Evolutionary conservation across 2,329 filamentous ascomycete genomes (phyloP), one percentile per base, ranked within the genome.

Genomic region (Apiospora kogelbergensis): DNA sequence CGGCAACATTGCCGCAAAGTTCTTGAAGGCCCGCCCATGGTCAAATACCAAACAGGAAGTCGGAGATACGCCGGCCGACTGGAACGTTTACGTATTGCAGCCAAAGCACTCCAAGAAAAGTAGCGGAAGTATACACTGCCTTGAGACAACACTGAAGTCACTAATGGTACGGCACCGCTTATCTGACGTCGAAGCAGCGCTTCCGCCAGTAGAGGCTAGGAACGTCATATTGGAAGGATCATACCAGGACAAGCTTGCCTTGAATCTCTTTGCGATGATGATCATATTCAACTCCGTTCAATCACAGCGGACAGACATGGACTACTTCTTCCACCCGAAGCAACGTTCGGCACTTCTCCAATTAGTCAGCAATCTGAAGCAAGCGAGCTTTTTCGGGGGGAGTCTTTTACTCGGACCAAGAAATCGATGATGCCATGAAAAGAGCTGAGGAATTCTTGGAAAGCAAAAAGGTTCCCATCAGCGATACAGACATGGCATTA

Each of bases 231-330:
- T 98, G 1, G 89, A 96, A 71, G 94, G 94, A 0, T 95, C 91
- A 0, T 93, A 91, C 74, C 94, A 95, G 76, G 95, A 98, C 78
- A 93, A 90, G 75, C 79, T 97, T 11, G 93, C 91, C 0, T 85
- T 95, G 33, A 97, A 97, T 73, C 81, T 97, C 0, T 98, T 98
- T 76, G 88, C 93, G 0, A 92, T 96, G 80, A 90, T 93, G 76
- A 88, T 98, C 63, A 90, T 93, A 1, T 91, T 93, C 72, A 98
- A 98, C 76, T 90, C 94, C 0, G 90, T 98, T 0, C 95, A 95
- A 30, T 97, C 94, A 6, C 93, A 98, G 76, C 85, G 95, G 13
- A 89, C 87, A 0, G 95, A 95, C 74, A 84, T 88, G 68, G 95
- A 98, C 77, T 98, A 97, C 76, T 91, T 98, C 72, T 98, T 98